A percentile compares a stretch with the other conserved stretches of the same genome.
These are phyloP conservation scores for Rozella allomycis DNA, from an alignment of 371 early-diverging fungal species.

Conservation along the genomic window DNA sequence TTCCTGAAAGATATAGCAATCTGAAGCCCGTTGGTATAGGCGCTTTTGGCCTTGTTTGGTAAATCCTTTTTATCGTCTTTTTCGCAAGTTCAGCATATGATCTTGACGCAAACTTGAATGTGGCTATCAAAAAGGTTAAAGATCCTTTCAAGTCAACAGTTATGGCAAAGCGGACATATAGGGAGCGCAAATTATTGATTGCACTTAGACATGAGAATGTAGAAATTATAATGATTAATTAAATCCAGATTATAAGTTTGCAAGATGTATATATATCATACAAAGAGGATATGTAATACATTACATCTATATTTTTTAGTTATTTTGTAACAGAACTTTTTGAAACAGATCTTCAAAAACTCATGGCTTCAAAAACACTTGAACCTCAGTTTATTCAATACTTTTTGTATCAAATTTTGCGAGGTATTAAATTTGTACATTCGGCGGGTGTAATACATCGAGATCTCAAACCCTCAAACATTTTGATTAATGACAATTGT, in stretches of 20 bases:
- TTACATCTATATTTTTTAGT: conserved; percentile 9
- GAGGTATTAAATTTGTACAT: conserved; percentile 44
- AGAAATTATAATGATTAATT: no score
- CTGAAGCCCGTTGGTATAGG: conserved; percentile 92
- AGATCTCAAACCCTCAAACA: conserved; percentile 89
- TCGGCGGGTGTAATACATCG: conserved; percentile 85
- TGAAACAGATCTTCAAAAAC: conserved; percentile 77
- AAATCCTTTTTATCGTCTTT: conserved; percentile 6
- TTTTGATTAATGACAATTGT: conserved; percentile 83
- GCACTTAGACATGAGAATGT: conserved; percentile 71
- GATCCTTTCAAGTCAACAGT: conserved; percentile 78
- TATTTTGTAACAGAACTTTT: conserved; percentile 85
- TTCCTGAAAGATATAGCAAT: conserved; percentile 46
- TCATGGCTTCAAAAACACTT: conserved; percentile 60
- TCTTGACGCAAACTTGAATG: conserved; percentile 47
- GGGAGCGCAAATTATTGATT: conserved; percentile 74
- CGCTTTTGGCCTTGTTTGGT: conserved; percentile 88
- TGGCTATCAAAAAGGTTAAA: conserved; percentile 89
- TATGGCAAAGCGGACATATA: conserved; percentile 73
- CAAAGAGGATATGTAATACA: conserved; percentile 54
- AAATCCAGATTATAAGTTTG: conserved; percentile 43
- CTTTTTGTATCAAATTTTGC: conserved; percentile 81
- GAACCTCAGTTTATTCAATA: conserved; percentile 85
- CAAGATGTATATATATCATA: conserved; percentile 77
- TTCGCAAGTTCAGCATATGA: conserved; percentile 57